Base-by-base conservation (phyloP, 2,329 filamentous ascomycete genomes). In the Hymenoscyphus albidus region DNA sequence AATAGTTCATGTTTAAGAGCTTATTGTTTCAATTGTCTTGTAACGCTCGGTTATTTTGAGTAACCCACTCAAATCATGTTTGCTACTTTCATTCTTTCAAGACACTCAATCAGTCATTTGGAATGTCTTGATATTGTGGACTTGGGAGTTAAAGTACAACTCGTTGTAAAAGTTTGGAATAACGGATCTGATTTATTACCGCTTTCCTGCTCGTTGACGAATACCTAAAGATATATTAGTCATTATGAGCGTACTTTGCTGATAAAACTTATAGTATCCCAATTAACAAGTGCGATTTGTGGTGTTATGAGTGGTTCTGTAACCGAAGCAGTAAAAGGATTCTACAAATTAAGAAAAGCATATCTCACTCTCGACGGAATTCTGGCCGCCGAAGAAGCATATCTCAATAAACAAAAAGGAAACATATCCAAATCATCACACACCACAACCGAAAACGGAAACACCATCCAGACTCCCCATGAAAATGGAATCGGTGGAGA, bases 291-390 rank as follows among this genome's bases (percentile, higher is more conserved):
- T 64, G 93, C 93, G 0, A 89, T 99, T 1, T 88, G 97, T 0
- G 92, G 88, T 0, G 91, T 98, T 16, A 80, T 98, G 71, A 96
- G 96, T 70, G 95, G 98, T 79, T 97, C 91, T 74, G 78, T 98
- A 71, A 94, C 93, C 0, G 95, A 98, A 76, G 92, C 88, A 16
- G 85, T 98, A 76, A 92, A 89, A 77, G 92, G 92, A 5, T 98
- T 98, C 74, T 96, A 96, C 75, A 96, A 95, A 77, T 78, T 98
- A 70, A 84, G 94, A 67, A 96, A 96, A 75, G 94, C 94, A 0
- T 98, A 91, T 73, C 80, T 92, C 48, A 89, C 92, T 0, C 81
- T 99, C 3, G 90, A 97, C 72, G 83, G 83, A 10, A 91, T 99
- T 63, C 83, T 93, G 74, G 84, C 90, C 66, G 85, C 88, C 40